Conservation (phyloP, 495 filamentous ascomycete species). For the Gamarada debralockiae region DNA sequence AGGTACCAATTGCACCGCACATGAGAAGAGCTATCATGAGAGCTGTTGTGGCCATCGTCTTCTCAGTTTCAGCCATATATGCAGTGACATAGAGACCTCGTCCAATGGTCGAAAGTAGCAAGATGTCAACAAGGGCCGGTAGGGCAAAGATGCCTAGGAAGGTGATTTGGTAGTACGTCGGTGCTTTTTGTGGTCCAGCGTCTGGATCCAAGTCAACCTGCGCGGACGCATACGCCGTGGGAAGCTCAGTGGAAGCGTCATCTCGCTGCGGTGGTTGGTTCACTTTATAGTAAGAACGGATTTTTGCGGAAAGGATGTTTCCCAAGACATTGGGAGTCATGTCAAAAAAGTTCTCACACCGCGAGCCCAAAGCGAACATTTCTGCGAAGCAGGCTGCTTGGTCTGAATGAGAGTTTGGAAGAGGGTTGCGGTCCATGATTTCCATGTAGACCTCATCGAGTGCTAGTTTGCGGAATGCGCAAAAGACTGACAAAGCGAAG, state of each 20-base stretch:
- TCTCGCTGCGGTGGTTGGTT: constrained; percentile 33
- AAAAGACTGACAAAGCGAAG: constrained; percentile 50
- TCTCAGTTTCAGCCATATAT: constrained; percentile 46
- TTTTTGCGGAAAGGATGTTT: constrained; percentile 49
- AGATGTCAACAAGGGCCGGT: constrained; percentile 56
- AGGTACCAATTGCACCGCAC: constrained; percentile 54
- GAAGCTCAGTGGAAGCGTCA: constrained; percentile 19
- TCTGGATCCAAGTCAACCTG: constrained; percentile 54
- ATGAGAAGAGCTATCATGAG: constrained; percentile 54
- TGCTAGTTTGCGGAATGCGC: constrained; percentile 48
- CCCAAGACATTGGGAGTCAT: constrained; percentile 50
- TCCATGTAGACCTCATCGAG: constrained; percentile 59
- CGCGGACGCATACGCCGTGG: constrained; percentile 40
- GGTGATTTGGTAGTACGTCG: constrained; percentile 47
- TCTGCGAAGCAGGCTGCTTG: constrained; percentile 60
- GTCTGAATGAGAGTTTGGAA: constrained; percentile 52
- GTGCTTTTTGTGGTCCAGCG: constrained; percentile 38
- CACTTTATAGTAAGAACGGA: constrained; percentile 44
- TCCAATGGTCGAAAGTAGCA: constrained; percentile 52
- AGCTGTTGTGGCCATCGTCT: constrained; percentile 49
- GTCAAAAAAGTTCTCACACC: constrained; percentile 58
- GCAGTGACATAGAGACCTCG: constrained; percentile 55
- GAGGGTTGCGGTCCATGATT: constrained; percentile 54
- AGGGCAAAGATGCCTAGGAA: constrained; percentile 59
- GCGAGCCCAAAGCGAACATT: constrained; percentile 55